Evolutionary conservation across 163 green algal species (phyloP), one percentile per base, ranked within the genome.

Genomic region (Volvox carteri): DNA sequence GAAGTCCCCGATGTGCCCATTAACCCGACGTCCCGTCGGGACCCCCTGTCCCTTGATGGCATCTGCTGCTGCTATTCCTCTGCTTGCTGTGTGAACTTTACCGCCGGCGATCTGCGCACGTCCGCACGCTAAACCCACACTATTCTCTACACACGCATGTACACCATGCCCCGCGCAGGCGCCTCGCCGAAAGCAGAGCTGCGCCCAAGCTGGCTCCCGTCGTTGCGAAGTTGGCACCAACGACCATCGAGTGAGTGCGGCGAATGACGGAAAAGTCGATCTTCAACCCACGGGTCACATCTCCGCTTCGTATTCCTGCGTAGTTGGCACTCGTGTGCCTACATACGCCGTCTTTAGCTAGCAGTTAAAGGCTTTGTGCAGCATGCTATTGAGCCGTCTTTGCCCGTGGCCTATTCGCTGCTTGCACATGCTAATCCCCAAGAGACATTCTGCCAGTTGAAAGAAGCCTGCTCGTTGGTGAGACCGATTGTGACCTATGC

Each of bases 181-280:
- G 41, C 18, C 42, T 86, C 28, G 78, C 78, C 41, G 35, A 86
- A n/a, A 39, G 62, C 58, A 58, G 58, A 39, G 58, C 58, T 14
- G 78, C 58, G 4, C 78, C 78, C 2, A 42, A 18, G 60, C 58
- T 86, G 12, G 78, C 78, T 1, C 28, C 58, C 23, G 37, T 86
- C 41, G 58, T 30, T 4, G 19, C 30, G 2, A 30, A 77, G 39
- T 2, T 50, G 2, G 78, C 58, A 0, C 78, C 78, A 16, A 23
- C 25, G 2, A 9, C 65, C 1, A 28, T 30, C 4, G 23, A 74
- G 78, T 86, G 78, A 86, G 78, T 54, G 33, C 21, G 2, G 28
- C 41, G 6, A 4, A 65, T 23, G 14, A 48, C 23, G 21, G 16
- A 18, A 19, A 21, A 4, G n/a, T 75, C 65, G 16, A 30, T 28